phyloP scores from a whole-genome alignment of 129 eudicot genomes.

The Cynara cardunculus region DNA sequence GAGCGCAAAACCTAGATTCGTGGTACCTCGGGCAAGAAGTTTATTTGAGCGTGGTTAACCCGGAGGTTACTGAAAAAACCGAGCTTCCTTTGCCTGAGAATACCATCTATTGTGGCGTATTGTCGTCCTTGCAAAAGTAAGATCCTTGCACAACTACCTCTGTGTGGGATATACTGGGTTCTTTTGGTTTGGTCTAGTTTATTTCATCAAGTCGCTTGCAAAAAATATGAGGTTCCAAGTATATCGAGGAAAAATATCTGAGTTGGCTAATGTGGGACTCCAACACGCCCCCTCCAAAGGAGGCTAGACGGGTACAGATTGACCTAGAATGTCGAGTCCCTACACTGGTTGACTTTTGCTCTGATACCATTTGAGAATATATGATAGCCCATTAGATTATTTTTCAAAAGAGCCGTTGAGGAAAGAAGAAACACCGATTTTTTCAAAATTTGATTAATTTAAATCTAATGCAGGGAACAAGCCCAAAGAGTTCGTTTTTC shows the following conservation, averaged over 20 bases:
- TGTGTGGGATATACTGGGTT: neutral
- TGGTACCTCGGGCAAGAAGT: constrained; percentile 98
- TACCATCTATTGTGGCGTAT: constrained; percentile 77
- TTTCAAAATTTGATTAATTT: neutral
- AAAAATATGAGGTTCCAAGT: neutral
- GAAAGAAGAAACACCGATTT: neutral
- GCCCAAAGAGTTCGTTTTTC: constrained; percentile 66
- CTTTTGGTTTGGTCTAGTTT: neutral
- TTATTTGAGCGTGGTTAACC: constrained; percentile 80
- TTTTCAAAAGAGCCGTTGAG: neutral
- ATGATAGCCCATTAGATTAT: neutral
- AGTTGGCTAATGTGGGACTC: neutral
- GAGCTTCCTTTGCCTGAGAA: constrained; percentile 75
- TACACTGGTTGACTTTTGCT: neutral
- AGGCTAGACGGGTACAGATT: neutral
- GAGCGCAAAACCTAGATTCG: constrained; percentile 83
- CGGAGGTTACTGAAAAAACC: constrained; percentile 55
- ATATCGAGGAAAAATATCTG: neutral
- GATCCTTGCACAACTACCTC: constrained; percentile 3
- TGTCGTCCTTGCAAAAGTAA: constrained; percentile 84
- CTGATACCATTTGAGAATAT: neutral
- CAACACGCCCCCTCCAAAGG: neutral
- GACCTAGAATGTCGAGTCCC: neutral
- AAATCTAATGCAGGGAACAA: constrained; percentile 55
- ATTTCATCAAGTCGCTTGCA: neutral